Evolutionary conservation across 306 rosid species (phyloP), one percentile per base, ranked within the genome.

Genomic region (Trifolium dubium): DNA sequence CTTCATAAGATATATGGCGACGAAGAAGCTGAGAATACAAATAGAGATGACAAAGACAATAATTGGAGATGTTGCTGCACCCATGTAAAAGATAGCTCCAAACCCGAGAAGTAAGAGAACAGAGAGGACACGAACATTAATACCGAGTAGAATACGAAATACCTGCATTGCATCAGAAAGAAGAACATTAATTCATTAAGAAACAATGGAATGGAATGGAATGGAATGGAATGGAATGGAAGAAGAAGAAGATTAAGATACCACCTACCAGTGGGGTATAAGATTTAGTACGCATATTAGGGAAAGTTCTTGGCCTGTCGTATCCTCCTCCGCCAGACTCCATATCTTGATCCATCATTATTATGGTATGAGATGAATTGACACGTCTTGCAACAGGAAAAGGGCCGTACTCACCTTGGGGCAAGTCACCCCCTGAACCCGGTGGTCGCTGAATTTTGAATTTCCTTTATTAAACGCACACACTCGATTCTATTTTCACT

Each of bases 401-500:
- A 74, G 87, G 85, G 87, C 61, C 85, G 86, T 83, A 90, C 86
- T 92, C 96, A 70, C 85, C 92, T 82, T 91, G 98, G 96, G 98
- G 98, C 92, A 94, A 85, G 80, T 94, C 92, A 79, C 90, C 98
- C 97, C 98, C 96, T 73, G 96, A 89, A 80, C 88, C 94, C 82
- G 23, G 1, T 1, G 90, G 90, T 65, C 91, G 96, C 96, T 89
- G 92, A 88, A 94, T 94, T 82, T 91, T 89, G 96, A 80, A 78
- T 37, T 31, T 64, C 28, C 70, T 81, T 81, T 66, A 49, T 66
- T 13, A 31, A 46, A 35, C 23, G 5, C 39, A 35, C 39, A 0
- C 39, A n/a, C n/a, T n/a, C n/a, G n/a, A n/a, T n/a, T n/a, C n/a
- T n/a, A n/a, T n/a, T n/a, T n/a, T n/a, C n/a, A n/a, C n/a, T n/a